A percentile compares a stretch with the other conserved stretches of the same genome.
phyloP scores from a whole-genome alignment of 805 yeast species.

The Candida qinlingensis region DNA sequence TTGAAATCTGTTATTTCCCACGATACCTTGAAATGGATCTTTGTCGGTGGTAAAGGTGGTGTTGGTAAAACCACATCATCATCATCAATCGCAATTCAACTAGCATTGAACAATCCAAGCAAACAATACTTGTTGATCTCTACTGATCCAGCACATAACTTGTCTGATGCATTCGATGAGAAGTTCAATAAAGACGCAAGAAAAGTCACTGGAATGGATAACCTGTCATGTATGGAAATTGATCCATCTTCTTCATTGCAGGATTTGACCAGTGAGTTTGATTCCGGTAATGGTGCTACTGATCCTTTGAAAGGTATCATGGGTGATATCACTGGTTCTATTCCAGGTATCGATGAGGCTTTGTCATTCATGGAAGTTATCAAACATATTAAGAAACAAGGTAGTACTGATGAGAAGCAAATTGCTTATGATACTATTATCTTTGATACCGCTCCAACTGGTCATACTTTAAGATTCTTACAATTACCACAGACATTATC shows the following conservation, averaged over 20 bases:
- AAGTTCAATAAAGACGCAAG: slow-evolving; percentile 97
- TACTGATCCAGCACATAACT: slow-evolving; percentile 97
- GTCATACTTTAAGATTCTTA: slow-evolving; percentile 92
- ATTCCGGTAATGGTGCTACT: slow-evolving; percentile 30
- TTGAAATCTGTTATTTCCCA: slow-evolving; percentile 64
- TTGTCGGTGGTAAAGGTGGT: slow-evolving; percentile 99
- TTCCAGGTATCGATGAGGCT: slow-evolving; percentile 99
- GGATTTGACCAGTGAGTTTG: slow-evolving; percentile 61
- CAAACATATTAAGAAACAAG: slow-evolving; percentile 87
- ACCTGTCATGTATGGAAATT: slow-evolving; percentile 96
- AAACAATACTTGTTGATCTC: slow-evolving; percentile 86
- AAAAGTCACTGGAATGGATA: slow-evolving; percentile 80
- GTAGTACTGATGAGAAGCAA: slow-evolving; percentile 29
- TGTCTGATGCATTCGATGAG: slow-evolving; percentile 97
- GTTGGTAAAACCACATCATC: slow-evolving; percentile 99
- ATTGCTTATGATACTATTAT: slow-evolving; percentile 79
- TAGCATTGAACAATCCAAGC: slow-evolving; percentile 74
- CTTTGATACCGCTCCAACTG: slow-evolving; percentile 99
- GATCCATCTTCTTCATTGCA: slow-evolving; percentile 93
- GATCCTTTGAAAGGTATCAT: slow-evolving; percentile 66
- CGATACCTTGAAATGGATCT: slow-evolving; percentile 83
- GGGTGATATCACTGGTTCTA: slow-evolving; percentile 89
- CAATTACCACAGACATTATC: slow-evolving; percentile 92
- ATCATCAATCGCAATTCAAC: slow-evolving; percentile 89
- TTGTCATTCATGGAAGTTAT: slow-evolving; percentile 96